Evolutionary conservation across 2,329 filamentous ascomycete genomes (phyloP).

Genomic region (Fusarium keratoplasticum): DNA sequence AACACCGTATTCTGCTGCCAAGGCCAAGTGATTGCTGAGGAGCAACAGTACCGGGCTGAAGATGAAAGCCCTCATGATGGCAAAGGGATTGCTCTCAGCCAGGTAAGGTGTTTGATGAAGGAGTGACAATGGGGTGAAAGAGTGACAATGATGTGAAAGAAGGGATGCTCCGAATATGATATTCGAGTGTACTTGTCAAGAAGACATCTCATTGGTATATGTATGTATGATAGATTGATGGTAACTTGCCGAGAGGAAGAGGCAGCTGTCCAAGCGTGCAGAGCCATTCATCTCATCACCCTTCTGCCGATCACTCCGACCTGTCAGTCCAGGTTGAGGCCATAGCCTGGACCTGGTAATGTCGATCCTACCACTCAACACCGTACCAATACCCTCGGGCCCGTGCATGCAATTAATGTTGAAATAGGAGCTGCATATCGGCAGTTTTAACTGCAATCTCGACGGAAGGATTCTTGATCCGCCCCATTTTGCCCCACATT

Average conservation of each 20-base stretch:
- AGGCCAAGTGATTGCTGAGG: not conserved
- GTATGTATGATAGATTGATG: not conserved
- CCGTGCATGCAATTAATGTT: no score
- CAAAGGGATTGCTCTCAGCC: not conserved
- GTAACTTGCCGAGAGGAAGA: no score
- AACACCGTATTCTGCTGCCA: not conserved
- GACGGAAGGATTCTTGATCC: no score
- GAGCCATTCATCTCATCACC: no score
- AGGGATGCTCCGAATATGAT: not conserved
- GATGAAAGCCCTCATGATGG: not conserved
- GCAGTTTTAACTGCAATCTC: no score
- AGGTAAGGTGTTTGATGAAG: not conserved
- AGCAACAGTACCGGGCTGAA: not conserved
- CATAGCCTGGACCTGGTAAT: no score
- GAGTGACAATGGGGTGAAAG: not conserved
- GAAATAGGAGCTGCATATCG: no score
- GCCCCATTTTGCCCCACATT: no score
- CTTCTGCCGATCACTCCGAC: not conserved
- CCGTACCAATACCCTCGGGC: no score
- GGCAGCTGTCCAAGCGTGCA: no score
- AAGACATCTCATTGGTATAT: not conserved
- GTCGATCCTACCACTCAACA: no score
- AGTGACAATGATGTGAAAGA: not conserved
- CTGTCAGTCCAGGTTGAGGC: not conserved
- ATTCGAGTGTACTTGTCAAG: not conserved